A percentile compares a stretch with the other conserved stretches of the same genome.
These are phyloP conservation scores for Keqinozyma sinolaborantium DNA, from an alignment of 1,139 yeast species.

Conservation along the genomic window DNA sequence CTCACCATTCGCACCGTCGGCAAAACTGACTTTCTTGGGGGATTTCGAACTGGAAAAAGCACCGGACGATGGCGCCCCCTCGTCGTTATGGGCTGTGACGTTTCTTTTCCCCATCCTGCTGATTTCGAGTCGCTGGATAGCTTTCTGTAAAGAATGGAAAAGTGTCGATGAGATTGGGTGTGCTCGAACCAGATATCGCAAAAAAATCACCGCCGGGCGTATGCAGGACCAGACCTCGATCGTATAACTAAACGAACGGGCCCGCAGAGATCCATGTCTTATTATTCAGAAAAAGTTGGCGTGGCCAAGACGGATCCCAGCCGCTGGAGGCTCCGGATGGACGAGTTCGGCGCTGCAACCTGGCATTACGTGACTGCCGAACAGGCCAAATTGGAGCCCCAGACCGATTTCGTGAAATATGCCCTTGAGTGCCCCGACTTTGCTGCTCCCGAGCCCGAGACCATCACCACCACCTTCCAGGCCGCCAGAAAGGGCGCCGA, in stretches of 20 bases:
- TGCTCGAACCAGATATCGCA: not conserved
- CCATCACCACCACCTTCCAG: slow-evolving; percentile 45
- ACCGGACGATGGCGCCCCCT: slow-evolving; percentile 4
- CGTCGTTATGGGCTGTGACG: slow-evolving; percentile 10
- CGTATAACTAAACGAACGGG: not conserved
- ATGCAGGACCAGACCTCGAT: not conserved
- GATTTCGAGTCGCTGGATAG: not conserved
- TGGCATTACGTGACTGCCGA: slow-evolving; percentile 68
- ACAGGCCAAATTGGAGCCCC: slow-evolving; percentile 39
- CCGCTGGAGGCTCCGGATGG: slow-evolving; percentile 74
- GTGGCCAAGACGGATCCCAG: slow-evolving; percentile 64
- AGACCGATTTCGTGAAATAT: slow-evolving; percentile 58
- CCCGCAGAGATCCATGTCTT: too few relatives aligned
- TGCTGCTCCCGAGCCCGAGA: slow-evolving; percentile 34
- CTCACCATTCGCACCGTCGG: slow-evolving; percentile 10
- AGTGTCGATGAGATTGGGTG: slow-evolving; percentile 1
- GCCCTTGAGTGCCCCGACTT: slow-evolving; percentile 46
- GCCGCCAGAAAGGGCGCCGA: slow-evolving; percentile 75
- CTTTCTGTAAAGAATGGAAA: not conserved
- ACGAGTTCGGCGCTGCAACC: slow-evolving; percentile 69
- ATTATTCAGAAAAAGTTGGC: slow-evolving; percentile 62
- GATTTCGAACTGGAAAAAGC: slow-evolving; percentile 3
- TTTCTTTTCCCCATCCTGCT: slow-evolving; percentile 29
- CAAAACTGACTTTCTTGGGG: slow-evolving; percentile 7
- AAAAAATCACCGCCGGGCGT: not conserved